Base-by-base conservation (phyloP, 768 basidiomycete species). In the Lyophyllum shimeji region DNA sequence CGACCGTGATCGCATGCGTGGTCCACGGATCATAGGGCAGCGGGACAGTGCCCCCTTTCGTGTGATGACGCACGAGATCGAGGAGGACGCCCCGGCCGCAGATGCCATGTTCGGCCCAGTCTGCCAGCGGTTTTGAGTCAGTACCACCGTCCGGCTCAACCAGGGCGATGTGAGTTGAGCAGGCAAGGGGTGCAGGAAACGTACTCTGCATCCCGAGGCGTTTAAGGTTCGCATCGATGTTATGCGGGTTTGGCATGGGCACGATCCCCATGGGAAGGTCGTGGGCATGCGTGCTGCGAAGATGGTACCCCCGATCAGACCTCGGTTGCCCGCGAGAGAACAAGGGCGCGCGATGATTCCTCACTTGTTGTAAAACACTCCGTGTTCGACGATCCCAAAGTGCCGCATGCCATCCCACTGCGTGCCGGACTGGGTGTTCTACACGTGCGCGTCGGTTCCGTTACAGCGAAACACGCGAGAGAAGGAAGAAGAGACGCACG, bases 361-460 rank as follows among this genome's bases (percentile, higher is more conserved):
- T 29, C 15, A 37, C 34, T 40, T 40, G 39, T 40, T 40, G 39
- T 40, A 40, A 63, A 83, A 85, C 20, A 85, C 71, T 2, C 73
- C 74, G 58, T 86, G 78, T 15, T 80, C 76, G 0, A 67, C 46
- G 40, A 87, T 56, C 2, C 83, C 83, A 61, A 76, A 83, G 60
- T 87, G 85, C 56, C 79, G 75, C 64, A 87, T 53, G 7, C 86
- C 85, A 60, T 88, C 86, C 86, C 86, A 87, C 60, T 89, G 86
- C 3, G 84, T 77, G 8, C 86, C 84, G 0, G 85, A 85, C 70
- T 88, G 87, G 0, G 86, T 85, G 59, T 89, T 87, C 86, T 87
- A 37, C 12, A 29, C 29, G 29, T 13, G 15, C 8, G 34, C 3
- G 15, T 37, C 34, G 4, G 11, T 3, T 12, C 12, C 34, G 34